A percentile compares a stretch with the other conserved stretches of the same genome.
These are phyloP conservation scores for Anacardium occidentale DNA, from an alignment of 345 rosid species.

Conservation along the genomic window DNA sequence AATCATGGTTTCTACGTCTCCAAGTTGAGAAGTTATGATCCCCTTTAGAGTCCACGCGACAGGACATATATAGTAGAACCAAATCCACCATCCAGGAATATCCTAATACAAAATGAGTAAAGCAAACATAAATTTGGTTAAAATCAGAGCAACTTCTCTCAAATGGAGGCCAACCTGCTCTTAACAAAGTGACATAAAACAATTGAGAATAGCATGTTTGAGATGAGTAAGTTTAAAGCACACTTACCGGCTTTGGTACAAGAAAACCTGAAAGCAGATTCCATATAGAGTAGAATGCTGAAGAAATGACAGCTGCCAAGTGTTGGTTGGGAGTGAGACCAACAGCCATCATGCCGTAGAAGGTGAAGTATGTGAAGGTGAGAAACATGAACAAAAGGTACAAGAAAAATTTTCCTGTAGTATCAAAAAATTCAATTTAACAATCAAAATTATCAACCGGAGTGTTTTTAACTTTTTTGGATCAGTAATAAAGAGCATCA, in stretches of 20 bases:
- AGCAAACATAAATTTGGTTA: neutral
- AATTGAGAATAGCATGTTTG: neutral
- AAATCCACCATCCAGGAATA: constrained; percentile 93
- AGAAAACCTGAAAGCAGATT: constrained; percentile 90
- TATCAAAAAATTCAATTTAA: neutral
- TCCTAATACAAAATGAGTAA: constrained; percentile 35
- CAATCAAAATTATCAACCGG: neutral
- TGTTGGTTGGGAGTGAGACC: constrained; percentile 82
- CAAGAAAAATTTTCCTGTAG: constrained; percentile 71
- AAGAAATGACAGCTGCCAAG: constrained; percentile 77
- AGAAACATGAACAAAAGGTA: constrained; percentile 82
- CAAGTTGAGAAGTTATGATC: constrained; percentile 71
- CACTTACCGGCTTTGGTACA: constrained; percentile 70
- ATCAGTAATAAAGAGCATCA: too few species aligned
- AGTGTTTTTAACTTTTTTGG: neutral
- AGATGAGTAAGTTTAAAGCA: neutral
- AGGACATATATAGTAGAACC: constrained; percentile 87
- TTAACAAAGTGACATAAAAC: neutral
- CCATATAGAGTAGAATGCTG: constrained; percentile 92
- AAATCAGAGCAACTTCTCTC: neutral
- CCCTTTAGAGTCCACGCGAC: constrained; percentile 86
- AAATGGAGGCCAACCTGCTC: too few species aligned
- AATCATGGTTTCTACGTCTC: constrained; percentile 67
- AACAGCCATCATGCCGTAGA: constrained; percentile 93
- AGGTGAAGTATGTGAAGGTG: constrained; percentile 88